Percentiles rank a stretch among this genome's conserved stretches.
Evolutionary conservation across 2,329 filamentous ascomycete species (phyloP).

Genomic region (Colletotrichum sansevieriae): DNA sequence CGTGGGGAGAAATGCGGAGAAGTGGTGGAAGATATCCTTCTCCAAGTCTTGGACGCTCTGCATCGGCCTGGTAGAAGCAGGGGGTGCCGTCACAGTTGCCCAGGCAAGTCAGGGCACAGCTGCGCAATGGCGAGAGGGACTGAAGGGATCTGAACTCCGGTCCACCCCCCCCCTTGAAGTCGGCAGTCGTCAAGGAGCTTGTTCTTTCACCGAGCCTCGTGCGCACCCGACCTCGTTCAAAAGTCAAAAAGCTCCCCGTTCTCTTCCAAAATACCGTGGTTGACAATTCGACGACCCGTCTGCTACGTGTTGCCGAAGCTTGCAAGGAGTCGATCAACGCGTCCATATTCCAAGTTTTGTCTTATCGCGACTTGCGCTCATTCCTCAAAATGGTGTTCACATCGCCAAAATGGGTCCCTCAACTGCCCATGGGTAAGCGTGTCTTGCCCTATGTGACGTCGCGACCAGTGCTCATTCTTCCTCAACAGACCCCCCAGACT

Average conservation of each 20-base stretch:
- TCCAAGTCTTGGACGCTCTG: constrained; percentile 33
- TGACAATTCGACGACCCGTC: constrained; percentile 4
- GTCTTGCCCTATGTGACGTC: constrained; percentile 11
- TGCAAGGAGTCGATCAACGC: background rate
- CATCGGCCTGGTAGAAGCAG: constrained; percentile 24
- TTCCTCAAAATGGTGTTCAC: constrained; percentile 64
- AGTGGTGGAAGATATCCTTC: constrained; percentile 35
- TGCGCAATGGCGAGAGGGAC: constrained; percentile 29
- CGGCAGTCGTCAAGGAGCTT: constrained; percentile 18
- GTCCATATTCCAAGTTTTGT: background rate
- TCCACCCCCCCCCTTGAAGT: constrained; percentile 27
- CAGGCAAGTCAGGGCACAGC: constrained; percentile 14
- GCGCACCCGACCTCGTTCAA: constrained; percentile 29
- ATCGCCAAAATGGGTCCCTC: constrained; percentile 72
- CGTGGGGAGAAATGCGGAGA: constrained; percentile 40
- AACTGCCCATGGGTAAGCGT: constrained; percentile 67
- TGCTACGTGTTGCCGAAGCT: constrained; percentile 4
- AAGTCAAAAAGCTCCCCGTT: constrained; percentile 21
- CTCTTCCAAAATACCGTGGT: background rate
- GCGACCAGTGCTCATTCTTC: constrained; percentile 21
- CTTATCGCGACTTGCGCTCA: background rate
- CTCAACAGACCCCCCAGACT: constrained; percentile 73
- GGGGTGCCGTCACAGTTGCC: constrained; percentile 26
- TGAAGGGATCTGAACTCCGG: constrained; percentile 25
- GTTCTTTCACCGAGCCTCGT: constrained; percentile 19